phyloP scores from a whole-genome alignment of 2,329 filamentous ascomycete genomes.

The Chrysosphaeria jannelii region DNA sequence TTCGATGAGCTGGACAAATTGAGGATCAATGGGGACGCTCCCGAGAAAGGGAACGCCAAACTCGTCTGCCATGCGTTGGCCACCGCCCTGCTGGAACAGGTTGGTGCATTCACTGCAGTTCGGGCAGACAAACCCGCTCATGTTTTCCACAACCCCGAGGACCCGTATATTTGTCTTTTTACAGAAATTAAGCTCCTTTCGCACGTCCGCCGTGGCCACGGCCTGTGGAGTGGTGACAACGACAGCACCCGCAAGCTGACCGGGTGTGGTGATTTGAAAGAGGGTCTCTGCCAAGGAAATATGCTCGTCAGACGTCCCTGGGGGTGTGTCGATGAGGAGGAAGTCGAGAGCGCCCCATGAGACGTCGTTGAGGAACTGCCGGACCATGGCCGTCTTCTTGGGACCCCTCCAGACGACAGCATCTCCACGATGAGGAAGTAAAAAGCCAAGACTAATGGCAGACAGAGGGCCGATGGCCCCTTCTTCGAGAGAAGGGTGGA shows the following conservation, averaged over 20 bases:
- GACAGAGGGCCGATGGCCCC: conserved; percentile 30
- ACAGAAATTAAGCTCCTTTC: conserved; percentile 87
- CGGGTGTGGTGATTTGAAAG: conserved; percentile 26
- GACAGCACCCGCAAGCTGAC: conserved; percentile 59
- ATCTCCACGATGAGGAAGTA: conserved; percentile 55
- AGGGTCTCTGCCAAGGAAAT: conserved; percentile 81
- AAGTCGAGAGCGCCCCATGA: conserved; percentile 74
- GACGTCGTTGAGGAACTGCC: conserved; percentile 81
- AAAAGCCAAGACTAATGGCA: conserved; percentile 83
- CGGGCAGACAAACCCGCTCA: conserved; percentile 72
- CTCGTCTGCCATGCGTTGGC: conserved; percentile 64
- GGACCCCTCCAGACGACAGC: conserved; percentile 93
- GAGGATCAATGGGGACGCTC: conserved; percentile 69
- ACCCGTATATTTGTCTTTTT: conserved; percentile 50
- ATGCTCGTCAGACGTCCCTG: conserved; percentile 88
- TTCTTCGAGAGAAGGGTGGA: conserved; percentile 30
- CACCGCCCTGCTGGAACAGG: conserved; percentile 76
- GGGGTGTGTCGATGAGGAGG: conserved; percentile 81
- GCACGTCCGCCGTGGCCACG: conserved; percentile 73
- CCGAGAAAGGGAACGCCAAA: conserved; percentile 65
- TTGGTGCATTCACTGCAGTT: conserved; percentile 67
- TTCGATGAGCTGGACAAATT: conserved; percentile 69
- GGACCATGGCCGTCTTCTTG: conserved; percentile 97
- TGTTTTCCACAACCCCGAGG: conserved; percentile 85
- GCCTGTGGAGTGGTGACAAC: conserved; percentile 92